Evolutionary conservation across 1,139 yeast species (phyloP).

Genomic region (Lodderomyces orthopsilosis): DNA sequence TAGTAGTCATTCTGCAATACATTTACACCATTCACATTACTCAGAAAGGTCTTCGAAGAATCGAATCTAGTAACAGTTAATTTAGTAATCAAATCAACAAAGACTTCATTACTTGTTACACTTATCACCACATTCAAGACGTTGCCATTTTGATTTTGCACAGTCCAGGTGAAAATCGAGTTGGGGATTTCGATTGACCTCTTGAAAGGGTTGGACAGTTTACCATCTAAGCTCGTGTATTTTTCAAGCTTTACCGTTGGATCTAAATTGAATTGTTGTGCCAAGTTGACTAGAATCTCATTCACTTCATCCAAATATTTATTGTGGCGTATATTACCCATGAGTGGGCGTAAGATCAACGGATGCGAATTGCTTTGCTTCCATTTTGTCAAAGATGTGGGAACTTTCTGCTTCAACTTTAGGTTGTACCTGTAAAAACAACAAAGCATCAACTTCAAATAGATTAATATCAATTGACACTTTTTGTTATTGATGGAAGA

Average conservation of each 20-base stretch:
- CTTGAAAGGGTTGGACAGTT: constrained; percentile 33
- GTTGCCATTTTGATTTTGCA: constrained; percentile 15
- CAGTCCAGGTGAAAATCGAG: constrained; percentile 22
- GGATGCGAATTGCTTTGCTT: constrained; percentile 48
- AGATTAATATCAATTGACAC: constrained; percentile 53
- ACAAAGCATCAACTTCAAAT: constrained; percentile 59
- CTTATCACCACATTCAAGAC: constrained; percentile 29
- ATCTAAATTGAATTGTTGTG: constrained; percentile 19
- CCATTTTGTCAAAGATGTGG: constrained; percentile 53
- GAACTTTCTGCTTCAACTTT: constrained; percentile 42
- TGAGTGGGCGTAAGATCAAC: constrained; percentile 58
- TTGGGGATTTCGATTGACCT: constrained; percentile 39
- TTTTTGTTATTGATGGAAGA: constrained; percentile 35
- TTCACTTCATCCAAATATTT: constrained; percentile 43
- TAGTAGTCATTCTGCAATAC: constrained; percentile 49
- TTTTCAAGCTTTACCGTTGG: constrained; percentile 21
- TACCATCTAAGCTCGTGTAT: constrained; percentile 18
- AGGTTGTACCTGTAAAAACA: constrained; percentile 55
- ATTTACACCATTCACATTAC: constrained; percentile 34
- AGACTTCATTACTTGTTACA: constrained; percentile 40
- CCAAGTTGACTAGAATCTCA: constrained; percentile 37
- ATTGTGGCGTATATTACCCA: constrained; percentile 69
- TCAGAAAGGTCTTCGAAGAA: constrained; percentile 25
- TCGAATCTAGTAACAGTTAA: constrained; percentile 34
- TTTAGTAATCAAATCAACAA: constrained; percentile 36